These are phyloP conservation scores for Luzula sylvatica DNA, from an alignment of 176 grass and related monocot species.

Conservation along the genomic window DNA sequence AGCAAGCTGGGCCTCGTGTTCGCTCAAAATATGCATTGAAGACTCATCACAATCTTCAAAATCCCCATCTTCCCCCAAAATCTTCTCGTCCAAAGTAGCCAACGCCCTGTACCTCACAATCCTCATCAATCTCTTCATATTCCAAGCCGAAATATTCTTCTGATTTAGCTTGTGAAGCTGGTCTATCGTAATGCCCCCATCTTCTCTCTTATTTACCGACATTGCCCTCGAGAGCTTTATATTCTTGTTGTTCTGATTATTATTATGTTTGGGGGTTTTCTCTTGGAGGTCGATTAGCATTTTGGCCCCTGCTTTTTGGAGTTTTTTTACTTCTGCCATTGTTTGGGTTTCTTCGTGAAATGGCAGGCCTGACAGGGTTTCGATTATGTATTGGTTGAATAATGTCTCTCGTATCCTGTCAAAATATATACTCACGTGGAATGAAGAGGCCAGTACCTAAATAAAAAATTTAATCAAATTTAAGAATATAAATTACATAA, in stretches of 20 bases:
- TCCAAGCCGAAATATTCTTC: conserved; percentile 92
- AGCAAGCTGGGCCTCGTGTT: conserved; percentile 78
- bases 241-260: conserved; percentile 25
- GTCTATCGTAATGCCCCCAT: conserved; percentile 67
- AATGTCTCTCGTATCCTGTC: conserved; percentile 85
- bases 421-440: conserved; percentile 99
- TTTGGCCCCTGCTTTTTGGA: conserved; percentile 49
- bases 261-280: conserved; percentile 25
- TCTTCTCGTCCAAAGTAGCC: conserved; percentile 68
- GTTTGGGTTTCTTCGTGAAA: conserved; percentile 60
- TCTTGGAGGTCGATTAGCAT: conserved; percentile 53
- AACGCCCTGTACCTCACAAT: conserved; percentile 71
- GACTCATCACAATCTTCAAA: conserved; percentile 44
- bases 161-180: conserved; percentile 85
- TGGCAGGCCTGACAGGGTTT: conserved; percentile 76
- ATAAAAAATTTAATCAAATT: neutral
- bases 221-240: conserved; percentile 23
- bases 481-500: neutral
- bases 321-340: conserved; percentile 67
- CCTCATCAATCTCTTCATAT: conserved; percentile 89
- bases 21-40: conserved; percentile 59
- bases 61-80: conserved; percentile 25
- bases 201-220: conserved; percentile 40
- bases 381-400: conserved; percentile 96
- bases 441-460: conserved; percentile 62